Evolutionary conservation across 768 basidiomycete genomes (phyloP).

Genomic region (Mycena albidolilacea): DNA sequence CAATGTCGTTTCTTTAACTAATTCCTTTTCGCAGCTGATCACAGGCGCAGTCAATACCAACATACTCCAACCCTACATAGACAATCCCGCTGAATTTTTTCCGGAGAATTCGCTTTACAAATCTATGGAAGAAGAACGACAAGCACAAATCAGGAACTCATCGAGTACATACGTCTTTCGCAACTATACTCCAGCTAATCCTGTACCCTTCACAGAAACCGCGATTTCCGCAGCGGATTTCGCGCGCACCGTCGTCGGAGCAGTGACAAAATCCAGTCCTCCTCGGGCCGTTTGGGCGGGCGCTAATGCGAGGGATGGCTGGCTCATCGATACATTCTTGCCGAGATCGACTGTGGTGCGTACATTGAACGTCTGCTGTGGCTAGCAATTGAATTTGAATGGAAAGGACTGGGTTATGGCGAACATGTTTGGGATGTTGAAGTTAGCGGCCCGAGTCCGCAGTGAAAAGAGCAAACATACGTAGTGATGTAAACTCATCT

Average conservation of each 20-base stretch:
- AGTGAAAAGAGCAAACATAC: neutral
- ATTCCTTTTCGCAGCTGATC: neutral
- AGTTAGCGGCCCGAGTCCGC: neutral
- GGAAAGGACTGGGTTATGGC: neutral
- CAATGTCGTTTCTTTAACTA: neutral
- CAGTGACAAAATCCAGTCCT: neutral
- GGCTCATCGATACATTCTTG: neutral
- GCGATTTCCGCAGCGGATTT: neutral
- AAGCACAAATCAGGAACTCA: neutral
- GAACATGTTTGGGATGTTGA: neutral
- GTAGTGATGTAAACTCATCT: neutral
- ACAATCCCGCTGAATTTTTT: neutral
- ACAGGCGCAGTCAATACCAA: slow-evolving; percentile 20
- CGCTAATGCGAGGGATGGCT: neutral
- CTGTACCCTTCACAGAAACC: neutral
- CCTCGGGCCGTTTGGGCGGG: neutral
- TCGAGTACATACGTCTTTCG: neutral
- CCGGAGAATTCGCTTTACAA: slow-evolving; percentile 17
- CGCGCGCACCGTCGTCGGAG: slow-evolving; percentile 14
- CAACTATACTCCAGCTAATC: neutral
- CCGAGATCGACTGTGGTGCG: neutral
- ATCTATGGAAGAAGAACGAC: neutral
- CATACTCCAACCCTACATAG: neutral
- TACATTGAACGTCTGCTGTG: neutral
- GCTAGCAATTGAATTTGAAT: neutral